Conservation (phyloP, 2,329 filamentous ascomycete genomes). For the Sporothrix dimorphospora region DNA sequence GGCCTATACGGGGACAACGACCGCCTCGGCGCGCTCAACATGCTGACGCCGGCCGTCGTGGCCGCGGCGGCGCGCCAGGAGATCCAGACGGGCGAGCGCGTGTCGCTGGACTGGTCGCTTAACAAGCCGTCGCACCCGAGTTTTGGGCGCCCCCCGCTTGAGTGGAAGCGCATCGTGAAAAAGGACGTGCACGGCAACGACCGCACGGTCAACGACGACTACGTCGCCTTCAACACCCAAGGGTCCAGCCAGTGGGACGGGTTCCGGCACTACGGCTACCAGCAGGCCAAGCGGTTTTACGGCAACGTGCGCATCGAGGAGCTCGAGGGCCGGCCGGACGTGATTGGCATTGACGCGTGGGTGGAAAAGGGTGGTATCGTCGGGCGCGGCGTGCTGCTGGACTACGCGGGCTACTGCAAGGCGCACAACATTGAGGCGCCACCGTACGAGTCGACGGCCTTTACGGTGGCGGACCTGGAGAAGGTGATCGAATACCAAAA, state of each 20-base stretch:
- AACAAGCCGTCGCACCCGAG: constrained; percentile 49
- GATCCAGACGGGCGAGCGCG: constrained; percentile 58
- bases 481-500: constrained; percentile 41
- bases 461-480: constrained; percentile 39
- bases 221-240: constrained; percentile 52
- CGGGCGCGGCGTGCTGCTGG: constrained; percentile 53
- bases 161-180: constrained; percentile 36
- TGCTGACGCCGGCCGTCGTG: constrained; percentile 34
- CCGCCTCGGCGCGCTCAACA: constrained; percentile 42
- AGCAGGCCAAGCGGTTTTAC: constrained; percentile 31
- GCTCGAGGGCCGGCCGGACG: constrained; percentile 25
- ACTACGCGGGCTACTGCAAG: constrained; percentile 39
- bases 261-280: constrained; percentile 46
- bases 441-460: constrained; percentile 32
- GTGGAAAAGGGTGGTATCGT: constrained; percentile 48
- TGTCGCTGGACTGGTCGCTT: constrained; percentile 64
- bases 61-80: constrained; percentile 45
- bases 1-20: constrained; percentile 52
- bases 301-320: constrained; percentile 24
- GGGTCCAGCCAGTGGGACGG: constrained; percentile 55
- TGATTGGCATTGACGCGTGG: constrained; percentile 33
- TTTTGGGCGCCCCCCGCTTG: constrained; percentile 52
- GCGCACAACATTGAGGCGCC: constrained; percentile 27
- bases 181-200: constrained; percentile 29
- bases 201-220: constrained; percentile 53